Evolutionary conservation across 805 yeast genomes (phyloP).

Genomic region (Candida qinlingensis): DNA sequence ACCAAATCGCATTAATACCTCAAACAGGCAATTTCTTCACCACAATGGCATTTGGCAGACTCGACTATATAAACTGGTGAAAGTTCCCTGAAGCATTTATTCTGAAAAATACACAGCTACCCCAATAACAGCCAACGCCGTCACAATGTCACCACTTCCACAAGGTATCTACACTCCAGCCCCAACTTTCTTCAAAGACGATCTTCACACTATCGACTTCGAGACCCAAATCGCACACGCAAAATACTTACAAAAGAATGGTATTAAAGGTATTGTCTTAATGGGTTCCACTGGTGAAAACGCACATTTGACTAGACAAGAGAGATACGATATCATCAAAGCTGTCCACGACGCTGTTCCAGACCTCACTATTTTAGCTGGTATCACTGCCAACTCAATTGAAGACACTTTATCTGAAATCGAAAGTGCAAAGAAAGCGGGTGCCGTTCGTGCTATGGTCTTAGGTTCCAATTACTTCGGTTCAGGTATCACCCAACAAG

Average conservation of each 20-base stretch:
- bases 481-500: constrained; percentile 38
- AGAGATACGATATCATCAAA: constrained; percentile 33
- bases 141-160: neutral
- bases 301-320: constrained; percentile 42
- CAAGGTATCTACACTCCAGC: constrained; percentile 48
- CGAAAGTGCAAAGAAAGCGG: constrained; percentile 30
- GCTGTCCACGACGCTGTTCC: constrained; percentile 33
- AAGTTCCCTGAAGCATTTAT: too few relatives aligned
- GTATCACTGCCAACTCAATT: constrained; percentile 42
- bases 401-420: constrained; percentile 41
- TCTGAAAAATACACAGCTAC: too few relatives aligned
- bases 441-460: constrained; percentile 35
- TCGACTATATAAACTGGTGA: too few relatives aligned
- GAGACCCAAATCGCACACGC: constrained; percentile 44
- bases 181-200: constrained; percentile 48
- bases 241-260: constrained; percentile 35
- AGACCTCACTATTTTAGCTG: constrained; percentile 40
- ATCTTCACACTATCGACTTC: constrained; percentile 33
- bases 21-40: too few relatives aligned
- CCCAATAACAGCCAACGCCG: too few relatives aligned
- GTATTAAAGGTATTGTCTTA: constrained; percentile 43
- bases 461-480: constrained; percentile 48
- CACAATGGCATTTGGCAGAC: too few relatives aligned
- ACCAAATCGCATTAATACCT: neutral
- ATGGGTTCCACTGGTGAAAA: constrained; percentile 55